Evolutionary conservation across 306 rosid genomes (phyloP), one percentile per base, ranked within the genome.

Genomic region (Parietaria judaica): DNA sequence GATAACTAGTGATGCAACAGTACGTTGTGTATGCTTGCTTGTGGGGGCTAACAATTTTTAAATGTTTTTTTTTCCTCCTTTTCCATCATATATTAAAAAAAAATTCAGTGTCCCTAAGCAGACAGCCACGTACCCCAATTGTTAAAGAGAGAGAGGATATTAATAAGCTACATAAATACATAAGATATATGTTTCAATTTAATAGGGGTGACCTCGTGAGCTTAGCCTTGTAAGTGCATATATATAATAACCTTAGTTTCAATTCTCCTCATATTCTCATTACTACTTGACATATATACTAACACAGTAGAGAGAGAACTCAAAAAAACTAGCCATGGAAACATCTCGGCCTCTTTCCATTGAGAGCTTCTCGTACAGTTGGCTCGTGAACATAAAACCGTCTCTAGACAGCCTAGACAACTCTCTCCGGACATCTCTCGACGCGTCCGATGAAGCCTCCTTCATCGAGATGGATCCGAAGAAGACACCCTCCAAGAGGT

Each of bases 391-490:
- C 84, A 79, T 88, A 2, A 88, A 82, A 68, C 95, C 97, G 58
- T 84, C 98, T 36, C 58, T 84, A 16, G 96, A 84, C 60, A 85
- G 77, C 78, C 76, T 79, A 11, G 94, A 86, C 39, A 80, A 58
- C 64, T 87, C 97, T 48, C 50, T 79, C 9, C 78, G 87, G 69
- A 65, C 84, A 44, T 86, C 86, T 3, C 59, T 88, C 14, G 96
- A 92, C 63, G 83, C 86, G 10, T 86, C 84, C 17, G 97, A 88
- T 69, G 94, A 84, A 74, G 78, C 83, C 45, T 84, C 92, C 65
- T 94, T 84, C 95, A 94, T 94, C 69, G 99, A 94, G 78, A 91
- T 91, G 98, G 96, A 91, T 68, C 98, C 98, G 51, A 85, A 82
- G 75, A 81, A 78, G 91, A 73, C 98, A 63, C 92, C 98, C 46